Conservation (phyloP, 2,329 filamentous ascomycete species). For the Aspergillus neotritici region DNA sequence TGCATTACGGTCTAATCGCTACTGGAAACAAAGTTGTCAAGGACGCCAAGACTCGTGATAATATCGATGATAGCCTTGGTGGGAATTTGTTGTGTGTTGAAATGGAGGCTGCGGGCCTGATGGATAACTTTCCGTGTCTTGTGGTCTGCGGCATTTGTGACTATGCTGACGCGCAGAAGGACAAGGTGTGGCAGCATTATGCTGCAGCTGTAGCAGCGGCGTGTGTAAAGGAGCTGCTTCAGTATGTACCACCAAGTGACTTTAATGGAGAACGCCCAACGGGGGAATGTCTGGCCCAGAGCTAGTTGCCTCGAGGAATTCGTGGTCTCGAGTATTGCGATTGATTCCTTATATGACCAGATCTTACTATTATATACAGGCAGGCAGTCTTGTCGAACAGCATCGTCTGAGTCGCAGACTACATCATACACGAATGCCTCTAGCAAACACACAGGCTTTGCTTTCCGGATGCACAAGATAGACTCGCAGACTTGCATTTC, state of each 20-base stretch:
- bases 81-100: neutral
- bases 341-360: no score
- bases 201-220: neutral
- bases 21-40: neutral
- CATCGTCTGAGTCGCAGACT: no score
- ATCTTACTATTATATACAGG: no score
- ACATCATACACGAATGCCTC: no score
- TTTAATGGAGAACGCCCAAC: no score
- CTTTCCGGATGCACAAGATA: no score
- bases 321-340: no score
- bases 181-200: neutral
- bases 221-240: neutral
- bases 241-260: neutral
- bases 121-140: neutral
- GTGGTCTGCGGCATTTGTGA: neutral
- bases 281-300: no score
- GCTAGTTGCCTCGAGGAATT: no score
- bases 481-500: no score
- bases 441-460: no score
- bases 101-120: neutral
- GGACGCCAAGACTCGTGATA: constrained; percentile 1
- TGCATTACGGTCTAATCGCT: neutral
- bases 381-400: no score
- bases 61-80: neutral
- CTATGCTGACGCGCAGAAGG: neutral